These are phyloP conservation scores for Drechmeria coniospora DNA, from an alignment of 2,329 filamentous ascomycete species.

Conservation along the genomic window DNA sequence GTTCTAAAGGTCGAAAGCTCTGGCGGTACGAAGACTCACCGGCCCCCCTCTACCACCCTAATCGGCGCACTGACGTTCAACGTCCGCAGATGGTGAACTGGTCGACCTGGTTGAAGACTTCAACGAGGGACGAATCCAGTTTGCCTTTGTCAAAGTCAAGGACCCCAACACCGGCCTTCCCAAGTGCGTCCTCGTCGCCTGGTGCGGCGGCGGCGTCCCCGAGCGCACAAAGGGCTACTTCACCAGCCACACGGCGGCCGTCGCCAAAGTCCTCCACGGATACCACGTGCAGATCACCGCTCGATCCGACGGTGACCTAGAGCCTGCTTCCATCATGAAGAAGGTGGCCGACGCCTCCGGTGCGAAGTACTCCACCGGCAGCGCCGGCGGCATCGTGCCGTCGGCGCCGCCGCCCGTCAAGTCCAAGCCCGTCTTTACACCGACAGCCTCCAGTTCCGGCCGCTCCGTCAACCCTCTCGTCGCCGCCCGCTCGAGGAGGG, in stretches of 20 bases:
- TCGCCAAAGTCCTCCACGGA: slow-evolving; percentile 84
- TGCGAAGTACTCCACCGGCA: slow-evolving; percentile 73
- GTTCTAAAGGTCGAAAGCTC: slow-evolving; percentile 87
- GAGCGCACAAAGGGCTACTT: slow-evolving; percentile 98
- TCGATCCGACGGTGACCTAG: slow-evolving; percentile 77
- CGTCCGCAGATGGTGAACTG: slow-evolving; percentile 70
- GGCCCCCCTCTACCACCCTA: neutral
- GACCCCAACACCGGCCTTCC: slow-evolving; percentile 81
- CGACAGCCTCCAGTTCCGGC: slow-evolving; percentile 39
- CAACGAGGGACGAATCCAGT: slow-evolving; percentile 91
- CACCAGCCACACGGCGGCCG: slow-evolving; percentile 78
- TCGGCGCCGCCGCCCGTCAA: slow-evolving; percentile 54
- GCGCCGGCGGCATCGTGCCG: slow-evolving; percentile 34
- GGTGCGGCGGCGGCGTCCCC: slow-evolving; percentile 96
- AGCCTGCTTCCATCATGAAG: slow-evolving; percentile 73
- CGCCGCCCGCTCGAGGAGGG: slow-evolving; percentile 45
- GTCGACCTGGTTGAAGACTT: slow-evolving; percentile 87
- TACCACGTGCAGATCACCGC: slow-evolving; percentile 98
- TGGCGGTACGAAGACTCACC: slow-evolving; percentile 43
- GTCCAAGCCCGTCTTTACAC: slow-evolving; percentile 85
- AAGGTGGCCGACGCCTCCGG: slow-evolving; percentile 93
- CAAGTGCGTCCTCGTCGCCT: slow-evolving; percentile 86
- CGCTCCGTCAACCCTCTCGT: slow-evolving; percentile 50
- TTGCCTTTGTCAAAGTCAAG: slow-evolving; percentile 91
- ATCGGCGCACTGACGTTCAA: slow-evolving; percentile 7